phyloP scores from a whole-genome alignment of 163 green algal species.

The Chlamydomonas reinhardtii region DNA sequence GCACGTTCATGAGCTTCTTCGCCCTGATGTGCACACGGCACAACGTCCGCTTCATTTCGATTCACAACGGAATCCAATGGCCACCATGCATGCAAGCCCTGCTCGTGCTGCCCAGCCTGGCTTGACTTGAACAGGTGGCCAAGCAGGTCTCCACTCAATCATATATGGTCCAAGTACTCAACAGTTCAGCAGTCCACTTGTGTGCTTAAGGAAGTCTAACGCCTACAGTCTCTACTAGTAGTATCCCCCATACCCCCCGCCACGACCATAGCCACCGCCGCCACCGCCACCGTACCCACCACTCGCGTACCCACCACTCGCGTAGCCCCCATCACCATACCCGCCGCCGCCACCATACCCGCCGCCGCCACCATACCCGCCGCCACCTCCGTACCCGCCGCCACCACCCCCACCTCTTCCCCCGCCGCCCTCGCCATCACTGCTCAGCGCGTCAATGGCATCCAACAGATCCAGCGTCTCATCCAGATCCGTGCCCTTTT shows the following conservation, averaged over 20 bases:
- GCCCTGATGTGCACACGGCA: no score
- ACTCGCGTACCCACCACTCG: not conserved
- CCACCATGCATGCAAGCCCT: no score
- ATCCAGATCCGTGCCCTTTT: not conserved
- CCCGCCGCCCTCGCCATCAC: not conserved
- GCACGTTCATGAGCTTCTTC: no score
- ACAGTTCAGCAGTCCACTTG: no score
- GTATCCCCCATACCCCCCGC: not conserved
- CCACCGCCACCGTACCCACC: not conserved
- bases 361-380: not conserved
- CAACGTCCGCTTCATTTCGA: no score
- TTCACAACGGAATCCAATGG: no score
- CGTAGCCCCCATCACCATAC: not conserved
- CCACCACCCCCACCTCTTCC: not conserved
- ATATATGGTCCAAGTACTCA: no score
- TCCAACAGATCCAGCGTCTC: conserved; percentile 33
- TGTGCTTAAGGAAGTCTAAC: no score
- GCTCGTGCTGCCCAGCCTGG: no score
- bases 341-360: not conserved
- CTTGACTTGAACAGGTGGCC: no score
- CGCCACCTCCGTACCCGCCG: not conserved
- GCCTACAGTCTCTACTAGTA: not conserved
- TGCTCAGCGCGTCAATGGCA: not conserved
- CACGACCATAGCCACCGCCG: not conserved
- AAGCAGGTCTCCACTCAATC: no score